phyloP scores from a whole-genome alignment of 2,329 filamentous ascomycete genomes.

The Colletotrichum ledebouriae region DNA sequence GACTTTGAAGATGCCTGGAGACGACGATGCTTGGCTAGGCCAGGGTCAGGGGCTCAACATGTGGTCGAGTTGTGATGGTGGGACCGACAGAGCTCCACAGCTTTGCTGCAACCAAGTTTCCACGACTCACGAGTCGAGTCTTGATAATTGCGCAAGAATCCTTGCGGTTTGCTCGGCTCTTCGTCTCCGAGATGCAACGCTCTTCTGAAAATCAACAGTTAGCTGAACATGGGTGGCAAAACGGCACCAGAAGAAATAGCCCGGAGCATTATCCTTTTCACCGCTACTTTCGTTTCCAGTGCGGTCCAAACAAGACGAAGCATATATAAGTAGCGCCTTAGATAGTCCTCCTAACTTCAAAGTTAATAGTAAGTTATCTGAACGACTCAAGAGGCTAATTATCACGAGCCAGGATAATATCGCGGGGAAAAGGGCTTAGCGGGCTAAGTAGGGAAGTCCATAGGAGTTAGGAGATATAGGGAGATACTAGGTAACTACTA shows the following conservation, averaged over 20 bases:
- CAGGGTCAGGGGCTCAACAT: conserved; percentile 26
- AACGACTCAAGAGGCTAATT: conserved; percentile 10
- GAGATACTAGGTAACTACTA: too few species aligned
- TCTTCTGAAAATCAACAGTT: too few species aligned
- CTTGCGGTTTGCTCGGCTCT: background rate
- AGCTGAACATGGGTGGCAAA: too few species aligned
- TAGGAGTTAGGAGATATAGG: too few species aligned
- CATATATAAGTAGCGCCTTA: background rate
- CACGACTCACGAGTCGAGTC: conserved; percentile 25
- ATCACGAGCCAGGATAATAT: too few species aligned
- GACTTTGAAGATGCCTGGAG: background rate
- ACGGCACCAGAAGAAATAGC: background rate
- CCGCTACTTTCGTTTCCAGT: background rate
- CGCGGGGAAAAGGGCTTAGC: too few species aligned
- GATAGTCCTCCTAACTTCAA: background rate
- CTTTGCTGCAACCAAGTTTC: background rate
- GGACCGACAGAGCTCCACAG: conserved; percentile 13
- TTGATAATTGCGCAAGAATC: background rate
- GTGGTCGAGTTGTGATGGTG: conserved; percentile 12
- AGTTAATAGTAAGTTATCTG: conserved; percentile 3
- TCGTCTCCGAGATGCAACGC: too few species aligned
- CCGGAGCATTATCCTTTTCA: background rate
- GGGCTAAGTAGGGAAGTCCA: too few species aligned
- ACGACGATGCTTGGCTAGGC: conserved; percentile 19
- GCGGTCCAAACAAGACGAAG: background rate